Evolutionary conservation across 2,329 filamentous ascomycete genomes (phyloP).

Genomic region (Tolypocladium ovalisporum): DNA sequence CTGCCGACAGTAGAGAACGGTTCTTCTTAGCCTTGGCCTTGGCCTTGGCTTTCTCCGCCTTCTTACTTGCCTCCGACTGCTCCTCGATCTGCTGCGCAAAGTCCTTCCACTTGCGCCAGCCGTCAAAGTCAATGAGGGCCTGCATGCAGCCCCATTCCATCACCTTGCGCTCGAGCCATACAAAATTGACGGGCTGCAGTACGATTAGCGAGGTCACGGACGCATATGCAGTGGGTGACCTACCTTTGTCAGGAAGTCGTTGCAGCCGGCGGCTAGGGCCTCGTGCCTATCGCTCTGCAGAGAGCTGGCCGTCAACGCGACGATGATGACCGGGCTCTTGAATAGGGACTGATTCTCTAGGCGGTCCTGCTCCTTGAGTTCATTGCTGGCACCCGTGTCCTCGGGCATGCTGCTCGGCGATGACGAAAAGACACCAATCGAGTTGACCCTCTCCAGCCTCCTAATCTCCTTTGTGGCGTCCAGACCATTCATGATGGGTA

Average conservation of each 20-base stretch:
- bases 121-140: conserved; percentile 94
- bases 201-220: neutral
- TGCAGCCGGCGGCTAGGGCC: conserved; percentile 88
- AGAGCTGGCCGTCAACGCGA: conserved; percentile 87
- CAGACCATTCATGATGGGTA: conserved; percentile 91
- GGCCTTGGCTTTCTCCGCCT: conserved; percentile 17
- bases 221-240: conserved; percentile 9
- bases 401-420: conserved; percentile 44
- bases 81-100: conserved; percentile 43
- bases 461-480: conserved; percentile 94
- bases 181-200: conserved; percentile 81
- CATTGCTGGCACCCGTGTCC: conserved; percentile 22
- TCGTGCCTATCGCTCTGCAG: conserved; percentile 93
- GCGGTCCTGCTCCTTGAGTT: conserved; percentile 54
- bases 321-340: conserved; percentile 96
- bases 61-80: conserved; percentile 30
- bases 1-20: conserved; percentile 24
- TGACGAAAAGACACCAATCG: conserved; percentile 83
- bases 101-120: conserved; percentile 96
- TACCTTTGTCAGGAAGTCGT: conserved; percentile 97
- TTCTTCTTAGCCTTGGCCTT: conserved; percentile 35
- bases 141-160: conserved; percentile 99
- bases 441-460: conserved; percentile 78
- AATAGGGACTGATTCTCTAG: conserved; percentile 62
- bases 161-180: conserved; percentile 94